phyloP scores from a whole-genome alignment of 495 filamentous ascomycete genomes.

The Xylaria acuta region DNA sequence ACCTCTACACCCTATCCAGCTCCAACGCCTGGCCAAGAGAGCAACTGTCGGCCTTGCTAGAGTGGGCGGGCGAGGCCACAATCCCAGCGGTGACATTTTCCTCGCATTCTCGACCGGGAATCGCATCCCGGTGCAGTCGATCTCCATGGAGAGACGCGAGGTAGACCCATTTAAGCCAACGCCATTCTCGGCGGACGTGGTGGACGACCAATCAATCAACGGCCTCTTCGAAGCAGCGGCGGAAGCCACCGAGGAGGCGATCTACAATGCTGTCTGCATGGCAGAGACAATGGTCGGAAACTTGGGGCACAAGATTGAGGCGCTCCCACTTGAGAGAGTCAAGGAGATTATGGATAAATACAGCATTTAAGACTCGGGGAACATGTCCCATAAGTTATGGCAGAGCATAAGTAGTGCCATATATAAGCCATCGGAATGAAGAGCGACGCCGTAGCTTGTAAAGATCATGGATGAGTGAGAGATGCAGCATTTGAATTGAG shows the following conservation, averaged over 20 bases:
- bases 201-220: slow-evolving; percentile 58
- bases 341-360: slow-evolving; percentile 56
- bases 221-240: slow-evolving; percentile 56
- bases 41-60: slow-evolving; percentile 57
- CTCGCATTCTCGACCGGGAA: slow-evolving; percentile 60
- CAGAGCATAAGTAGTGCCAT: not conserved
- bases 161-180: slow-evolving; percentile 45
- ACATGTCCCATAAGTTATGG: not conserved
- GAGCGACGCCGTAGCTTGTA: not conserved
- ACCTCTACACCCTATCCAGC: slow-evolving; percentile 53
- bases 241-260: slow-evolving; percentile 59
- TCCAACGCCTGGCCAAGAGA: slow-evolving; percentile 59
- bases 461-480: no score
- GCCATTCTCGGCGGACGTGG: slow-evolving; percentile 44
- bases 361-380: slow-evolving; percentile 5
- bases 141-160: slow-evolving; percentile 35
- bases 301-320: slow-evolving; percentile 46
- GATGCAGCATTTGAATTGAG: not conserved
- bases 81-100: slow-evolving; percentile 60
- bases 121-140: slow-evolving; percentile 45
- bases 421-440: not conserved
- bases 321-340: slow-evolving; percentile 53
- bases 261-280: slow-evolving; percentile 60
- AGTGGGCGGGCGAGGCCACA: slow-evolving; percentile 57
- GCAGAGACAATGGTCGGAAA: slow-evolving; percentile 55